Base-by-base conservation (phyloP, 495 filamentous ascomycete genomes). In the Trichoderma orchidacearum region DNA sequence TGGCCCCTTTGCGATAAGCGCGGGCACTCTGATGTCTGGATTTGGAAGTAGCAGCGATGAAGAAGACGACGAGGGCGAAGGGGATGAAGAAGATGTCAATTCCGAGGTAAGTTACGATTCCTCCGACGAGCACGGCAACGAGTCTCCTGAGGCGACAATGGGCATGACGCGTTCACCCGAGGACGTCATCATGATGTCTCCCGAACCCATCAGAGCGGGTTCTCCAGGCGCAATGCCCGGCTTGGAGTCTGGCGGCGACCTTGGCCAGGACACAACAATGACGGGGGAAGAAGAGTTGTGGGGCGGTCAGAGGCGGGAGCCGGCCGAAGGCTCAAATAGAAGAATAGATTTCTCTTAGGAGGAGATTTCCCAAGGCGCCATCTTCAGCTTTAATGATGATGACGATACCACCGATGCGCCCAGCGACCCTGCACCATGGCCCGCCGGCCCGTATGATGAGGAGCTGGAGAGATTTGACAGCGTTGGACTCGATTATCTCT, bases 31-130 rank as follows among this genome's bases (percentile, higher is more conserved):
- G n/a, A 76, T 90, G 56, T 93, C 88, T 66, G 91, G 89, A n/a
- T 98, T 97, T 68, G 90, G 87, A 60, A 93, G 86, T 71, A 95
- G 89, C 12, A 96, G 90, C 63, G 90, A 95, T 60, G 93, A 96
- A 62, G 93, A 97, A 56, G 93, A 98, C 60, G 93, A 96, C 62
- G 93, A 98, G 59, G 87, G 90, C 54, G 90, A 91, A 63, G 85
- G 91, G 52, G 88, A 85, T 57, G 90, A 93, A 58, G 81, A 82
- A 51, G 79, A 82, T 60, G 73, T 79, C 31, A 73, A 73, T 58
- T 75, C 71, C 48, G 75, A 78, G 75, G 75, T 78, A 64, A 66
- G 72, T 69, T 36, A 54, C 60, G 66, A 65, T 51, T 51, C 56
- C 12, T 25, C 30, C 23, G 56, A 38, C 7, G 28, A 54, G 38